Evolutionary conservation across 2,329 filamentous ascomycete species (phyloP).

Genomic region (Emericellopsis cladophorae): DNA sequence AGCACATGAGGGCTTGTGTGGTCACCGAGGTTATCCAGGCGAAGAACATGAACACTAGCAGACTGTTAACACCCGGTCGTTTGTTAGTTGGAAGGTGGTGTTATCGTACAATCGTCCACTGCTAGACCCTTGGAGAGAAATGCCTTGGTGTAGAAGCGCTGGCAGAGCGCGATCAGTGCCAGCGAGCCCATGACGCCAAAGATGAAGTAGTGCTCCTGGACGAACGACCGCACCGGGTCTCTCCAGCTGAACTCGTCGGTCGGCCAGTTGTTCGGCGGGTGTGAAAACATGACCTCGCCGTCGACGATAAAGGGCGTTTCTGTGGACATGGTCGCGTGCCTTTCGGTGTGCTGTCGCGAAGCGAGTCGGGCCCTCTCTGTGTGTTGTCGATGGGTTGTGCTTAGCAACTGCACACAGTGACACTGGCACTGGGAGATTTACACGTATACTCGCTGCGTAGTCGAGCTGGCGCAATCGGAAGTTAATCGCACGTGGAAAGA

Average conservation of each 20-base stretch:
- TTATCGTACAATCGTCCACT: slow-evolving; percentile 11
- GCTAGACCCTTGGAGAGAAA: slow-evolving; percentile 11
- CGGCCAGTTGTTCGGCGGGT: slow-evolving; percentile 8
- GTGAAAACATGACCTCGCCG: background rate
- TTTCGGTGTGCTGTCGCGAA: no score
- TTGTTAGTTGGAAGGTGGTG: background rate
- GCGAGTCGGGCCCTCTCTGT: no score
- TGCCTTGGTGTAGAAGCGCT: slow-evolving; percentile 18
- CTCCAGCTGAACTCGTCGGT: slow-evolving; percentile 11
- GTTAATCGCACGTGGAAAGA: no score
- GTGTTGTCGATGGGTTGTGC: no score
- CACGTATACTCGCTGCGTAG: no score
- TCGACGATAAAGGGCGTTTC: background rate
- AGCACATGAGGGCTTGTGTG: background rate
- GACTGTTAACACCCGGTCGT: background rate
- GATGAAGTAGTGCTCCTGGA: slow-evolving; percentile 11
- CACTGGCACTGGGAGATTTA: no score
- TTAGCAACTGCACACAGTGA: no score
- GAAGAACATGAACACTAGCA: slow-evolving; percentile 5
- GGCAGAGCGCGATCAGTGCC: slow-evolving; percentile 10
- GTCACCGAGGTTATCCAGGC: background rate
- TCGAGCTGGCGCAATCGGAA: no score
- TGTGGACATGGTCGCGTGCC: no score
- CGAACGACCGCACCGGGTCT: slow-evolving; percentile 7
- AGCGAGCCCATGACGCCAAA: slow-evolving; percentile 13